These are phyloP conservation scores for Rhazya stricta DNA, from an alignment of 257 asterid genomes.

Conservation along the genomic window DNA sequence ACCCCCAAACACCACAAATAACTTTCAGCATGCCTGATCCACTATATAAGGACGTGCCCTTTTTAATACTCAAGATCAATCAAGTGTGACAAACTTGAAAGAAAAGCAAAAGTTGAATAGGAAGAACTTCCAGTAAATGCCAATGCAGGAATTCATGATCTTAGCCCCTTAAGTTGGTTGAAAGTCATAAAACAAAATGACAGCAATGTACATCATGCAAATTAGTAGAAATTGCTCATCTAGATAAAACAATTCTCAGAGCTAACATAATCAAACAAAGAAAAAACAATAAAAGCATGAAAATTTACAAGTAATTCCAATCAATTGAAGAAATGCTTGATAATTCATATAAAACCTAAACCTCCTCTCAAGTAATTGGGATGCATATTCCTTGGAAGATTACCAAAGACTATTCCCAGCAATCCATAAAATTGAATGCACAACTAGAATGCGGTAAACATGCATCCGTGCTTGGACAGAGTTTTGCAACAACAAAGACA, in stretches of 20 bases:
- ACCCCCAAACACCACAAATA: background rate
- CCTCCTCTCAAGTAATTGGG: conserved; percentile 3
- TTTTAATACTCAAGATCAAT: background rate
- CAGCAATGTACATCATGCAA: background rate
- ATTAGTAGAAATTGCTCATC: background rate
- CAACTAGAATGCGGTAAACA: background rate
- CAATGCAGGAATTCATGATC: background rate
- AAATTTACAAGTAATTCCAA: background rate
- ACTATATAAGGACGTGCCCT: background rate
- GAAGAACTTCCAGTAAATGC: background rate
- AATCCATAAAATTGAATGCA: background rate
- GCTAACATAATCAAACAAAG: background rate
- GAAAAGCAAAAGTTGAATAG: background rate
- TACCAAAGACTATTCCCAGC: background rate
- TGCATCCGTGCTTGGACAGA: background rate
- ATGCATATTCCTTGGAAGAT: background rate
- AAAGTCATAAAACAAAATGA: background rate
- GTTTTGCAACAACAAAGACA: background rate
- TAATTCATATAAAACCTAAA: background rate
- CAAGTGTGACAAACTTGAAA: background rate
- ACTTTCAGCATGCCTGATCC: background rate
- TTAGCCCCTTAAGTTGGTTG: background rate
- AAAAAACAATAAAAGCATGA: background rate
- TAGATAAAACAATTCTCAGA: background rate
- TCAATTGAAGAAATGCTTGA: background rate